Base-by-base conservation (phyloP, 352 stramenopile species). In the Pythium pyrilobum region DNA sequence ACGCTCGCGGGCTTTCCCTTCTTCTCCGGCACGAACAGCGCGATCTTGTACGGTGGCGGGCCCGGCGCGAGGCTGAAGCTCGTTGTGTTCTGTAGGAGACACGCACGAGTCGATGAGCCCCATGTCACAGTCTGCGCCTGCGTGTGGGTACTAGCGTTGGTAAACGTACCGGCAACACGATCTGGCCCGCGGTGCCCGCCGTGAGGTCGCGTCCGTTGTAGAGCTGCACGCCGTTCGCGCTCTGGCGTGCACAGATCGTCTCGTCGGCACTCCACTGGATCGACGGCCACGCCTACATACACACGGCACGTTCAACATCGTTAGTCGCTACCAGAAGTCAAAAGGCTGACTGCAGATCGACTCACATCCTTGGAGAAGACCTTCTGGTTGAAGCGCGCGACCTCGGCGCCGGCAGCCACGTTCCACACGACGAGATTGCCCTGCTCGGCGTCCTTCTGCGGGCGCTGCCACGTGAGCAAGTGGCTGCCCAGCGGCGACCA, bases 191-290 rank as follows among this genome's bases (percentile, higher is more conserved):
- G 16, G 62, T 69, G 21, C 73, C 74, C 4, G 65, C 62, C 5
- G 61, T 72, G 53, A 89, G 62, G 45, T 85, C 77, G 9, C 68
- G 69, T 29, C 84, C 84, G 28, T 81, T 83, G 71, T 92, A 92
- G 27, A 92, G 68, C 62, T 85, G 70, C 15, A 94, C 80, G 12
- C 81, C 79, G 51, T 88, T 90, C 4, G 66, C 70, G 29, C 77
- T 91, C 62, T 88, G 77, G 34, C 84, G 84, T 2, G 67, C 84
- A 37, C 83, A 90, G 39, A 94, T 92, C 12, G 71, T 78, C 66
- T 97, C 89, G 49, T 97, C 86, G 27, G 75, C 81, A 31, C 78
- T 96, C 89, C 89, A 97, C 58, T 97, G 81, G 18, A 97, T 65
- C 46, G 81, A 89, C 16, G 89, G 89, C 89, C 89, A 97, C 59